phyloP scores from a whole-genome alignment of 2,329 filamentous ascomycete species.

The Microdochium nivale region DNA sequence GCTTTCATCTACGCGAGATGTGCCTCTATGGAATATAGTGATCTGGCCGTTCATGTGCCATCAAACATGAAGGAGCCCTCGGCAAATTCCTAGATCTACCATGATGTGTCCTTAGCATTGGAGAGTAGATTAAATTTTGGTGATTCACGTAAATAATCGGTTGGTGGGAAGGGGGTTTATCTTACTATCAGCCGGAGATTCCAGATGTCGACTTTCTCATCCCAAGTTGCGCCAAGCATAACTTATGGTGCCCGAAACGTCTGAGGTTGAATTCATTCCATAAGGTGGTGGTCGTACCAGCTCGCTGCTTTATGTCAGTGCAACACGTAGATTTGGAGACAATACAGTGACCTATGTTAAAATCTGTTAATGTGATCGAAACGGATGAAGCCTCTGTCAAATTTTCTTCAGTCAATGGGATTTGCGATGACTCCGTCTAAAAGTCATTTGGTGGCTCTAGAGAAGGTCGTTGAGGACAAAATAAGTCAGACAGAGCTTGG shows the following conservation, averaged over 20 bases:
- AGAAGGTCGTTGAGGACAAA: constrained; percentile 2
- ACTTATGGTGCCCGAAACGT: constrained; percentile 16
- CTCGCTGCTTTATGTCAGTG: constrained; percentile 8
- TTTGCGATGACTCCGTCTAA: constrained; percentile 7
- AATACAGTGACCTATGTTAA: constrained; percentile 9
- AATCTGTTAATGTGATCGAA: constrained; percentile 10
- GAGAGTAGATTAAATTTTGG: not conserved
- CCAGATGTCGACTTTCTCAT: constrained; percentile 15
- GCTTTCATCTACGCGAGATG: constrained; percentile 15
- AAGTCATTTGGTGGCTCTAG: constrained; percentile 7
- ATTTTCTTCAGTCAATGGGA: constrained; percentile 9
- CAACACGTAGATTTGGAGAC: not conserved
- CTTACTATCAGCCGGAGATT: constrained; percentile 12
- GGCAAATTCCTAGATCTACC: constrained; percentile 14
- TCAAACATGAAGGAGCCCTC: constrained; percentile 14
- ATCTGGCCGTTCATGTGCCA: constrained; percentile 9
- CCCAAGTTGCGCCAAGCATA: constrained; percentile 15
- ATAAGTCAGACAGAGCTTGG: constrained; percentile 9
- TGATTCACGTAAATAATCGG: too few species aligned
- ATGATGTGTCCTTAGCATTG: not conserved
- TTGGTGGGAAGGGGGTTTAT: not conserved
- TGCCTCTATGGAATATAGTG: constrained; percentile 12
- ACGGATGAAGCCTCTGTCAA: constrained; percentile 3
- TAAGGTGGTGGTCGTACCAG: constrained; percentile 14
- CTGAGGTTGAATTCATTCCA: constrained; percentile 16